Conservation (phyloP, 2,329 filamentous ascomycete species). For the Beauveria scarabaeidicola region DNA sequence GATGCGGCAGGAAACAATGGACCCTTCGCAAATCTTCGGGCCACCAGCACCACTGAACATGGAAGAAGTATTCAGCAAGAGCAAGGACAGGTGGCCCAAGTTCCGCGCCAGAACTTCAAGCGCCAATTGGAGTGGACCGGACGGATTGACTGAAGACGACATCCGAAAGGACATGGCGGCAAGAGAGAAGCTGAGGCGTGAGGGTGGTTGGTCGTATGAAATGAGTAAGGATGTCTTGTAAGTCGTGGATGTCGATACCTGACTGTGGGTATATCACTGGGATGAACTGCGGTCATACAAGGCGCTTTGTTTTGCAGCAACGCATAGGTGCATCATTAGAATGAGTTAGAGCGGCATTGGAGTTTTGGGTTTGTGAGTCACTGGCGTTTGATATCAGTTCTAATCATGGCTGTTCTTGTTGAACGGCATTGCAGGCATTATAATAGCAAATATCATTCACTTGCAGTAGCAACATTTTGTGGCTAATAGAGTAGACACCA, state of each 20-base stretch:
- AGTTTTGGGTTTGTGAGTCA: neutral
- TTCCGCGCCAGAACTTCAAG: constrained; percentile 88
- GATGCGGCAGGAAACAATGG: constrained; percentile 72
- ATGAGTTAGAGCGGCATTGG: neutral
- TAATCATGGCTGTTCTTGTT: neutral
- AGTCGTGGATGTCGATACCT: constrained; percentile 1
- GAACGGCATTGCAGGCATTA: neutral
- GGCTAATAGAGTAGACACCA: neutral
- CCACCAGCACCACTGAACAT: constrained; percentile 81
- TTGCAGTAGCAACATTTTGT: neutral
- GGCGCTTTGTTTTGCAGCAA: neutral
- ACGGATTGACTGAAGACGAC: constrained; percentile 79
- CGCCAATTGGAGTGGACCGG: constrained; percentile 83
- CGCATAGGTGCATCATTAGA: constrained; percentile 2
- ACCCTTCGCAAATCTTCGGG: constrained; percentile 81
- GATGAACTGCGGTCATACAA: neutral
- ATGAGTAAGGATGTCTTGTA: constrained; percentile 40
- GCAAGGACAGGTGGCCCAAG: constrained; percentile 74
- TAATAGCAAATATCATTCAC: neutral
- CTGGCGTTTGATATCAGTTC: constrained; percentile 5
- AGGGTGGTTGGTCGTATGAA: constrained; percentile 79
- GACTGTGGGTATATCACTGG: neutral
- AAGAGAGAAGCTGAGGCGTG: constrained; percentile 67
- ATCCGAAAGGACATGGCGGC: constrained; percentile 71
- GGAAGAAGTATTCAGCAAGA: constrained; percentile 92